These are phyloP conservation scores for Emergomyces orientalis DNA, from an alignment of 2,329 filamentous ascomycete genomes.

Conservation along the genomic window DNA sequence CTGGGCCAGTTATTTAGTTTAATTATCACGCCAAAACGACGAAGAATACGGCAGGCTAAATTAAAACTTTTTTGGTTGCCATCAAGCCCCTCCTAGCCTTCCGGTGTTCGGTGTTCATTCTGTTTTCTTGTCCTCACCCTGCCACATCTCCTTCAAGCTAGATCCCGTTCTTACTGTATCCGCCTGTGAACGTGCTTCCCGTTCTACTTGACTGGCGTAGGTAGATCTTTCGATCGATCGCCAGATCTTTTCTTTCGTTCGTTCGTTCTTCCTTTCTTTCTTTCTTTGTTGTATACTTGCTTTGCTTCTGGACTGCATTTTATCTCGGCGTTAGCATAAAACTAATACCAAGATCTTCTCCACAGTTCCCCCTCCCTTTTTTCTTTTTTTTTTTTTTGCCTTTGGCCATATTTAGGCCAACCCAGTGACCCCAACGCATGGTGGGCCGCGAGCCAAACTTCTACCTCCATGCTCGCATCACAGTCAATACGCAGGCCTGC, in stretches of 20 bases:
- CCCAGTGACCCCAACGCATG: not conserved
- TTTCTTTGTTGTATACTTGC: not conserved
- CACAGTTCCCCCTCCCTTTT: not conserved
- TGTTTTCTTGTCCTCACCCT: too few species aligned
- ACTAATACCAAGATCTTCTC: too few species aligned
- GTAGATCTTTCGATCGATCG: not conserved
- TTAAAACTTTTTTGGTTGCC: too few species aligned
- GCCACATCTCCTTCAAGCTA: too few species aligned
- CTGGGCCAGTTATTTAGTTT: too few species aligned
- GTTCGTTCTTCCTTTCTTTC: not conserved
- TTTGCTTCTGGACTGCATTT: not conserved
- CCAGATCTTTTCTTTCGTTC: not conserved
- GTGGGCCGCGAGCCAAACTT: not conserved
- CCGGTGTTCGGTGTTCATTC: too few species aligned
- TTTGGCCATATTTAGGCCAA: not conserved
- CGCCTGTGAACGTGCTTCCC: too few species aligned
- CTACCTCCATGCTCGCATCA: not conserved
- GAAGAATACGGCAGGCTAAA: too few species aligned
- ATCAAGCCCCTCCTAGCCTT: too few species aligned
- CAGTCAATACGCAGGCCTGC: conserved; percentile 2
- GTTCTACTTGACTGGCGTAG: not conserved
- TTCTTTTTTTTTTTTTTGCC: too few species aligned
- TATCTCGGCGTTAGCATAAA: not conserved
- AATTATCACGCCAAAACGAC: too few species aligned
- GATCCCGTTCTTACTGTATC: too few species aligned